Base-by-base conservation (phyloP, 2,329 filamentous ascomycete genomes). In the Xylaria hypoxylon region DNA sequence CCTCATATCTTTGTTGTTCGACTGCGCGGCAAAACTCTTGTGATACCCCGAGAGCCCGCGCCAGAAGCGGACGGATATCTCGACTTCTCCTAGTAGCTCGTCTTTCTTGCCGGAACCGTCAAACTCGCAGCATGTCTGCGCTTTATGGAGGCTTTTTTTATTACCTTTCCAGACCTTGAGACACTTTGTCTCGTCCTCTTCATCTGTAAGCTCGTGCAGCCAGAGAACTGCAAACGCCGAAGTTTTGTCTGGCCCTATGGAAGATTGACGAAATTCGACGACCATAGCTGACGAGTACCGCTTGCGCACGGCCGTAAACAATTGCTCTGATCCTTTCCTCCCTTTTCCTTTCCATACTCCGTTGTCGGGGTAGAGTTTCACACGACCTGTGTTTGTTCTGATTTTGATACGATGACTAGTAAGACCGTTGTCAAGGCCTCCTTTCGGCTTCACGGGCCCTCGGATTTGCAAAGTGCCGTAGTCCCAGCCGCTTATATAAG, bases 151-250 rank as follows among this genome's bases (percentile, higher is more conserved):
- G 72, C 82, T 67, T 69, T 85, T 77, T 75, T 89, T 81, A 70
- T 90, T 85, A 26, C 90, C 89, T 73, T 88, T 89, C 87, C 89
- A 93, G 2, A 93, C 84, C 5, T 86, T 79, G 2, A 93, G 74
- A 4, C 82, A 83, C 8, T 91, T 72, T 0, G 84, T 86, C 48
- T 83, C 80, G 59, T 89, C 84, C 72, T 91, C 86, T 65, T 92
- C 90, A 64, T 93, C 91, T 0, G 84, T 79, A 0, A 93, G 81
- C n/a, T 92, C 87, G 68, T 88, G 87, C 19, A 92, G 81, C 90
- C 90, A 92, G 1, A 92, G 79, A 2, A 91, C 83, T 6, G 85
- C 84, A 71, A 91, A 90, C 0, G 88, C 90, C 1, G 83, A 79
- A 0, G 86, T 87, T 62, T 83, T 85, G 57, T 90, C 86, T 0